Evolutionary conservation across 2,329 filamentous ascomycete genomes (phyloP).

Genomic region (Penicillium corylophilum): DNA sequence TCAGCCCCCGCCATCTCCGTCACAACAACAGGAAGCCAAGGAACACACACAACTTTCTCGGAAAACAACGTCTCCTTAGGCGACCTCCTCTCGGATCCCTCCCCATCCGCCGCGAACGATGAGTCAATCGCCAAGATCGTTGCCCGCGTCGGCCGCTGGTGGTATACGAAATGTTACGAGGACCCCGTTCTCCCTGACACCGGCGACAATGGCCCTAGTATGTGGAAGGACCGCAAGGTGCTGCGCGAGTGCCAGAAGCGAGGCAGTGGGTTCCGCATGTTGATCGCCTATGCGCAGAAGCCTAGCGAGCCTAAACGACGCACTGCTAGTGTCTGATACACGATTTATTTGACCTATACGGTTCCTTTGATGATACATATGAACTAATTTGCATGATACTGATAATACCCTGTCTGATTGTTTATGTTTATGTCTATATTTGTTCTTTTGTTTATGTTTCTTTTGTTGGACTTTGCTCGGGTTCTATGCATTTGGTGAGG

Average conservation of each 20-base stretch:
- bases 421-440: too few relatives aligned
- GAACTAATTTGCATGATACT: conserved; percentile 9
- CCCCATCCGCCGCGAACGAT: conserved; percentile 69
- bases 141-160: conserved; percentile 88
- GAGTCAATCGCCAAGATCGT: conserved; percentile 91
- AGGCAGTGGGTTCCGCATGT: conserved; percentile 82
- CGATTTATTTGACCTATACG: background rate
- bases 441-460: background rate
- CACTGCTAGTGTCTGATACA: conserved; percentile 44
- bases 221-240: conserved; percentile 75
- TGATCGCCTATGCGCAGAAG: conserved; percentile 88
- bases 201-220: conserved; percentile 57
- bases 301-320: conserved; percentile 53
- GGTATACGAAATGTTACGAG: conserved; percentile 94
- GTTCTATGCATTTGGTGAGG: conserved; percentile 1
- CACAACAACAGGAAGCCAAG: conserved; percentile 16
- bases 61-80: conserved; percentile 54
- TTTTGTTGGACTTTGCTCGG: background rate
- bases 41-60: conserved; percentile 19
- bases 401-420: conserved; percentile 11
- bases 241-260: conserved; percentile 82
- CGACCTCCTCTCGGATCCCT: conserved; percentile 70
- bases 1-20: conserved; percentile 25
- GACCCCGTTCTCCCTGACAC: conserved; percentile 54
- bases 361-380: conserved; percentile 8